Evolutionary conservation across 140 eudicot species (phyloP), one percentile per base, ranked within the genome.

Genomic region (Oenanthe javanica): DNA sequence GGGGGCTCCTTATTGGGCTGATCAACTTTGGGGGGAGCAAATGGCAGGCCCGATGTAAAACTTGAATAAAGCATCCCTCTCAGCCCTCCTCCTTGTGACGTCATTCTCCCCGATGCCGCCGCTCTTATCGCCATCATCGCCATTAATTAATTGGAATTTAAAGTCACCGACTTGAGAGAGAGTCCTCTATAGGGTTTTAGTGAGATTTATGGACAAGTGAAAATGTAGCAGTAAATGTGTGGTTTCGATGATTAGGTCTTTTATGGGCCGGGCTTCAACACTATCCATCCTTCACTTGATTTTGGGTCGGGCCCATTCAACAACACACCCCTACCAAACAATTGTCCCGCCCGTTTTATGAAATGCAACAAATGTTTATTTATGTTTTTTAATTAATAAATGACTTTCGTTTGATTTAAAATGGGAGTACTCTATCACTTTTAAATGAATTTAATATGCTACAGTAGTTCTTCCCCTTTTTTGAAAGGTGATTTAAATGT

Each of bases 61-160:
- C 85, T 76, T 51, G 92, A 88, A 76, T 77, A 88, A 1, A 88
- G 86, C 78, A 75, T 12, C 49, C 88, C 84, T 81, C 92, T 71
- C 40, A 86, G 75, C 40, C 85, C 84, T 55, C 86, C 74, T 48
- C 57, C 61, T 36, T 31, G 31, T 31, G 89, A 77, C 67, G 79
- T 75, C 77, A 42, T 6, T 78, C 63, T 73, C 49, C 81, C 86
- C 86, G 79, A 72, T 46, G 54, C 55, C 77, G 27, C 76, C 69
- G 69, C 69, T 61, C 69, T 61, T 1, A 61, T 61, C 36, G 69
- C 51, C 76, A 12, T 6, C 76, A 42, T 42, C 51, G 76, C 48
- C 76, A 15, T 42, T 3, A 40, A 72, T 38, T 40, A 59, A 59
- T 0, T 27, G 31, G 67, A 2, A 6, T 57, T 19, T 19, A 6